A percentile compares a stretch with the other conserved stretches of the same genome.
Conservation (phyloP, 169 alveolate genomes). For the Neospora caninum region DNA sequence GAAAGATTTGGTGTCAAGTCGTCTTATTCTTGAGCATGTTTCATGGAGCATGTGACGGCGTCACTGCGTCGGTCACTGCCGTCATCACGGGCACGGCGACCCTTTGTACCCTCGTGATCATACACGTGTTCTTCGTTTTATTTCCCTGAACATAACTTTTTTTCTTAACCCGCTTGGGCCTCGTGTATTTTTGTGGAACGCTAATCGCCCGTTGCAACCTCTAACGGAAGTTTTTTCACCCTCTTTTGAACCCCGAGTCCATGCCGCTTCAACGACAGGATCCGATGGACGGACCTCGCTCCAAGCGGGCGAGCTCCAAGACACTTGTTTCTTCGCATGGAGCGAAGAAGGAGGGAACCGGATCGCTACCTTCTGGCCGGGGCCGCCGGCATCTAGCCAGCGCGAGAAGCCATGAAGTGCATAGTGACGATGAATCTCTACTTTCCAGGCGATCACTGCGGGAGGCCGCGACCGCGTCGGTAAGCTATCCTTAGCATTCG, state of each 20-base stretch:
- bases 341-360: background rate
- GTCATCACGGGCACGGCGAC: no score
- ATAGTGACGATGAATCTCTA: background rate
- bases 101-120: no score
- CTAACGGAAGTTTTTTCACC: background rate
- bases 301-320: background rate
- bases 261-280: background rate
- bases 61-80: no score
- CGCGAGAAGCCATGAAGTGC: background rate
- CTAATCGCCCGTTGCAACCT: background rate
- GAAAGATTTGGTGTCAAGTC: no score
- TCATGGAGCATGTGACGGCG: no score
- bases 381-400: background rate
- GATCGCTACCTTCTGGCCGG: no score
- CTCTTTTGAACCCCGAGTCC: background rate
- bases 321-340: background rate
- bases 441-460: background rate
- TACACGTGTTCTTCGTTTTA: no score
- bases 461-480: background rate
- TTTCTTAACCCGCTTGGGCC: no score
- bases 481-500: background rate
- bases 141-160: no score
- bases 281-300: background rate
- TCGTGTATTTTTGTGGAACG: background rate
- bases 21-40: no score